These are phyloP conservation scores for Ceratocystis colombiana DNA, from an alignment of 2,329 filamentous ascomycete genomes.

Conservation along the genomic window DNA sequence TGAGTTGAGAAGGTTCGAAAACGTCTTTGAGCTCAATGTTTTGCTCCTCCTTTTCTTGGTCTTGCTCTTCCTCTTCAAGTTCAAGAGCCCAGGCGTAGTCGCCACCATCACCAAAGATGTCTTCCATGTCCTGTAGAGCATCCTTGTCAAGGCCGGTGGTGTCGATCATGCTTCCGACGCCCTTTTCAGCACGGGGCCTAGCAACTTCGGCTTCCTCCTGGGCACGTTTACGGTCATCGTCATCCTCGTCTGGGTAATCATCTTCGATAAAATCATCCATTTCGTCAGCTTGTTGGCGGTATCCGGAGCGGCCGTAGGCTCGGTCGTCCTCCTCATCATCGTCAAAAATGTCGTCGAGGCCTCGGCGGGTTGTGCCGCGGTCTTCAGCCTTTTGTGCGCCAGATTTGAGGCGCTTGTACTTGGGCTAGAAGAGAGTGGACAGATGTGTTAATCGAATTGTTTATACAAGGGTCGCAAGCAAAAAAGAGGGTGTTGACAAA, in stretches of 20 bases:
- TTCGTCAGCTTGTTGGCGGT: constrained; percentile 60
- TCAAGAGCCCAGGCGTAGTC: constrained; percentile 94
- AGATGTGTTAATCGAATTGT: neutral
- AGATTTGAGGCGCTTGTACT: constrained; percentile 93
- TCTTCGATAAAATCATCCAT: constrained; percentile 97
- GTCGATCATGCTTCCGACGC: constrained; percentile 61
- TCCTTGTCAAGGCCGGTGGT: constrained; percentile 81
- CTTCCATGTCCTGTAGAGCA: constrained; percentile 88
- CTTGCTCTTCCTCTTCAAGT: constrained; percentile 75
- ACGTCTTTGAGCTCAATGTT: constrained; percentile 92
- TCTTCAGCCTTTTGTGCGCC: constrained; percentile 70
- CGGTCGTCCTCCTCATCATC: constrained; percentile 67
- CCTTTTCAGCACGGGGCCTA: constrained; percentile 57
- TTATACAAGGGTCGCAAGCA: neutral
- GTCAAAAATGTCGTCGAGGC: constrained; percentile 86
- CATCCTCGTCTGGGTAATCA: constrained; percentile 72
- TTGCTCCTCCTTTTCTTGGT: constrained; percentile 67
- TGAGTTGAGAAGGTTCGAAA: constrained; percentile 90
- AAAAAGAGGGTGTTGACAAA: constrained; percentile 36
- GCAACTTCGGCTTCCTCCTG: constrained; percentile 84
- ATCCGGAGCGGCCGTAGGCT: constrained; percentile 40
- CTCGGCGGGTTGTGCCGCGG: constrained; percentile 53
- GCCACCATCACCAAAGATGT: constrained; percentile 88
- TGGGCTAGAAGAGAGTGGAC: constrained; percentile 46
- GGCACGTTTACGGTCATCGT: constrained; percentile 63